These are phyloP conservation scores for Claviceps spartinae DNA, from an alignment of 2,329 filamentous ascomycete genomes.

Conservation along the genomic window DNA sequence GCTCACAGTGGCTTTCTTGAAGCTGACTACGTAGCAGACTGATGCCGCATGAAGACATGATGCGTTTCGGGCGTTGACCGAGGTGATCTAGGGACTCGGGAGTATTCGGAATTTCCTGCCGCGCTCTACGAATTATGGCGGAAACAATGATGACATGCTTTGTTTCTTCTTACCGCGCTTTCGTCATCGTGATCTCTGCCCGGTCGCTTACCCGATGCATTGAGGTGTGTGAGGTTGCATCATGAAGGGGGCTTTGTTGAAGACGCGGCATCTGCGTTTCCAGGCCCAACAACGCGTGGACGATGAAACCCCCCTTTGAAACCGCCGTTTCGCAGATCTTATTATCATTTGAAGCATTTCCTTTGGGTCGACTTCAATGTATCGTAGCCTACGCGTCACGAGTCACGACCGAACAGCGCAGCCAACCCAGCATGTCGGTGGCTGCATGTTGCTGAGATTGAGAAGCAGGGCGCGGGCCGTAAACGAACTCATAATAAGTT, in stretches of 20 bases:
- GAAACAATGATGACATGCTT: not conserved
- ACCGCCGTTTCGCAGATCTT: too few relatives aligned
- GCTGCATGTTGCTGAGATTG: not conserved
- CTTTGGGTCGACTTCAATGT: too few relatives aligned
- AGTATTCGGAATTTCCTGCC: too few relatives aligned
- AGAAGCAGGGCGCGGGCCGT: too few relatives aligned
- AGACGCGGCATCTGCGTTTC: not conserved
- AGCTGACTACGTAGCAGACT: not conserved
- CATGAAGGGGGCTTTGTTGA: not conserved
- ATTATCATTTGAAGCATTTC: too few relatives aligned
- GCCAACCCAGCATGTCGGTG: not conserved
- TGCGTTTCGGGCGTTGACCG: not conserved
- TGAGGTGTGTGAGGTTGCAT: not conserved
- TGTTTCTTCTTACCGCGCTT: not conserved
- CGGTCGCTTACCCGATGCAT: not conserved
- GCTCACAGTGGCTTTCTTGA: not conserved
- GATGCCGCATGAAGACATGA: not conserved
- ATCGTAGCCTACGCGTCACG: not conserved
- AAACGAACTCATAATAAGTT: too few relatives aligned
- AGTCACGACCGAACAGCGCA: not conserved
- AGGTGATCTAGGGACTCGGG: not conserved
- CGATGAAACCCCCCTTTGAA: too few relatives aligned
- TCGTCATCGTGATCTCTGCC: not conserved
- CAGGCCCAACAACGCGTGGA: too few relatives aligned
- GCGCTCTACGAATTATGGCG: too few relatives aligned